A percentile compares a stretch with the other conserved stretches of the same genome.
phyloP scores from a whole-genome alignment of 23 red algal genomes.

The Cyanidiococcus yangmingshanensis region DNA sequence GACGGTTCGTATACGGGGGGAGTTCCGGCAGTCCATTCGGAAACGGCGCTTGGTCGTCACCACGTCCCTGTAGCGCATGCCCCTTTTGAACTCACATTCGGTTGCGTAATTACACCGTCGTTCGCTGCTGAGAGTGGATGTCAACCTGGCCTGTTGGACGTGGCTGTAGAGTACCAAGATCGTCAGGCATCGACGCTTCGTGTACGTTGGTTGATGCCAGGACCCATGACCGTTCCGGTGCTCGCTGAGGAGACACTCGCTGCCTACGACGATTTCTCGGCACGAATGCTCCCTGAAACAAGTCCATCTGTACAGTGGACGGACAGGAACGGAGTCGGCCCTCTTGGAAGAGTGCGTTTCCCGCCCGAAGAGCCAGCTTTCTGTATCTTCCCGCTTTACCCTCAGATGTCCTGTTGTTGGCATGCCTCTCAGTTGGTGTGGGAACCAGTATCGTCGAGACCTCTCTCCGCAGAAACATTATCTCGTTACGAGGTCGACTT shows the following conservation, averaged over 20 bases:
- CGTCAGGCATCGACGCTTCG: not conserved
- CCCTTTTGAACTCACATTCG: not conserved
- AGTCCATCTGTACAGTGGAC: not conserved
- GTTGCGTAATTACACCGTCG: not conserved
- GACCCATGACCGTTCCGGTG: not conserved
- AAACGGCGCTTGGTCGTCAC: not conserved
- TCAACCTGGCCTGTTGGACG: not conserved
- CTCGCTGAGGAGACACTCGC: not conserved
- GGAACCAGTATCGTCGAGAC: not conserved
- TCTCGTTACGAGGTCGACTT: constrained; percentile 9
- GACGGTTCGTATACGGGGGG: constrained; percentile 14
- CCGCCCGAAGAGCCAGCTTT: not conserved
- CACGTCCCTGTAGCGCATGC: not conserved
- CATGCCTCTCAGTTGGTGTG: not conserved
- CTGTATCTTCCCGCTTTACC: constrained; percentile 13
- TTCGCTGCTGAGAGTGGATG: not conserved
- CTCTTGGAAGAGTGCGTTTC: not conserved
- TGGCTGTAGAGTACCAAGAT: not conserved
- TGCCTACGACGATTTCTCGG: not conserved
- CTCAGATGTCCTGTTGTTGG: not conserved
- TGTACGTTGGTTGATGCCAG: not conserved
- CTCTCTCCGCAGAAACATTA: not conserved
- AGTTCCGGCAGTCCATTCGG: not conserved
- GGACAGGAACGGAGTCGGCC: not conserved
- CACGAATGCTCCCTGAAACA: not conserved